Conservation (phyloP, 1,284 basidiomycete genomes). For the Cystobasidiaceae sp. region DNA sequence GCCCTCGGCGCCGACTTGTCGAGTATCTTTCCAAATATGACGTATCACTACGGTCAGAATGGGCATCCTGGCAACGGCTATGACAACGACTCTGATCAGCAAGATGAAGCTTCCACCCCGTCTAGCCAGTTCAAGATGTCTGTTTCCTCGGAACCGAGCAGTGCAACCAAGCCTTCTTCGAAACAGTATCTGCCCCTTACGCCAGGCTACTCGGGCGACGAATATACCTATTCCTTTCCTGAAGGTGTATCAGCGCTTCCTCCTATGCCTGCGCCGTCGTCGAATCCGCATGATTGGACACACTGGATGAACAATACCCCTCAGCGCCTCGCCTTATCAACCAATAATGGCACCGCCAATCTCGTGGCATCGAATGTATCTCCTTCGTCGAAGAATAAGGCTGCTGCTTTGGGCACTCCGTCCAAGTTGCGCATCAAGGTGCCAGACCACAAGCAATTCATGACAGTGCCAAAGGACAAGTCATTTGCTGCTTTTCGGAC, state of each 20-base stretch:
- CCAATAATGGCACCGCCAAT: no score
- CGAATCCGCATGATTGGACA: constrained; percentile 10
- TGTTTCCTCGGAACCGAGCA: not conserved
- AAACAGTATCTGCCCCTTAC: not conserved
- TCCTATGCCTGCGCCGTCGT: constrained; percentile 1
- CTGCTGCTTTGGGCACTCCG: not conserved
- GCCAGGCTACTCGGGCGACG: not conserved
- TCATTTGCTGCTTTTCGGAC: no score
- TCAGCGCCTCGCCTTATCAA: not conserved
- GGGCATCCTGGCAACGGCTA: not conserved
- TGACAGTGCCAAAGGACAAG: no score
- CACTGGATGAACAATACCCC: constrained; percentile 23
- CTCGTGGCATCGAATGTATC: not conserved
- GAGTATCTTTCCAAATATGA: not conserved
- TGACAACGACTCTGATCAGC: not conserved
- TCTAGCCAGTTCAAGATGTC: not conserved
- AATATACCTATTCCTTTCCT: no score
- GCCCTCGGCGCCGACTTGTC: not conserved
- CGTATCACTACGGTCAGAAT: not conserved
- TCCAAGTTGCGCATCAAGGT: no score
- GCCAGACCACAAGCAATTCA: no score
- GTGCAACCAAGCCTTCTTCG: not conserved
- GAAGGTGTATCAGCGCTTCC: no score
- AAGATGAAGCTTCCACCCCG: not conserved
- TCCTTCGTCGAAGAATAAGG: not conserved